A percentile compares a stretch with the other conserved stretches of the same genome.
phyloP scores from a whole-genome alignment of 768 basidiomycete species.

The Dendrothele bispora region DNA sequence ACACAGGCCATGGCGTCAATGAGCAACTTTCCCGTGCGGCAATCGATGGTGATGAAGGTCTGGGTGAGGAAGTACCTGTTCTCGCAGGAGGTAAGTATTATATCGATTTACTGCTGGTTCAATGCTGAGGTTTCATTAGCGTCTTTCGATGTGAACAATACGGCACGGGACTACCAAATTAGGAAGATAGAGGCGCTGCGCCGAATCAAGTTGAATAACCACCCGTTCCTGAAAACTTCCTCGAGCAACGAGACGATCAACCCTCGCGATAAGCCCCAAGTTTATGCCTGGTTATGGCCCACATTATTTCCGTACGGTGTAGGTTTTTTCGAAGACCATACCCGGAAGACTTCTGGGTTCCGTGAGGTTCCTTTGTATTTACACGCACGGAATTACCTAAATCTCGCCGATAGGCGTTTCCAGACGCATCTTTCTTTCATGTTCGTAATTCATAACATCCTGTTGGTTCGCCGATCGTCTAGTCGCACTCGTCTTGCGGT shows the following conservation, averaged over 20 bases:
- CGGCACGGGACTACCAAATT: neutral
- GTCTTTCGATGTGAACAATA: conserved; percentile 7
- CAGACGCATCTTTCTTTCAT: conserved; percentile 12
- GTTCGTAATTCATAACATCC: conserved; percentile 16
- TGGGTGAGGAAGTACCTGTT: neutral
- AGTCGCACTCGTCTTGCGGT: conserved; percentile 2
- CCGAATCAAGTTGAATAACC: neutral
- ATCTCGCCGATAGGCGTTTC: conserved; percentile 11
- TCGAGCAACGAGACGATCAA: neutral
- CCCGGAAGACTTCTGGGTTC: neutral
- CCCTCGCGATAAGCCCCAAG: conserved; percentile 9
- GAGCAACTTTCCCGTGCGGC: conserved; percentile 8
- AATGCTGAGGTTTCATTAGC: neutral
- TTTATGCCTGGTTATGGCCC: conserved; percentile 17
- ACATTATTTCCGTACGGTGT: conserved; percentile 5
- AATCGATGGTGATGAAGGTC: neutral
- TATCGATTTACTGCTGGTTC: neutral
- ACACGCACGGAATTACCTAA: neutral
- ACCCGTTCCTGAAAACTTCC: conserved; percentile 8
- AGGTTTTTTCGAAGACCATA: conserved; percentile 10
- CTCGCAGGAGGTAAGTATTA: neutral
- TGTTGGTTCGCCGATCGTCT: conserved; percentile 8
- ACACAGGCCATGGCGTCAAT: conserved; percentile 14
- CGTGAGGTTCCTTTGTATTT: neutral
- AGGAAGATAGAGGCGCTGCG: conserved; percentile 7